These are phyloP conservation scores for Apiospora phragmitis DNA, from an alignment of 2,329 filamentous ascomycete species.

Conservation along the genomic window DNA sequence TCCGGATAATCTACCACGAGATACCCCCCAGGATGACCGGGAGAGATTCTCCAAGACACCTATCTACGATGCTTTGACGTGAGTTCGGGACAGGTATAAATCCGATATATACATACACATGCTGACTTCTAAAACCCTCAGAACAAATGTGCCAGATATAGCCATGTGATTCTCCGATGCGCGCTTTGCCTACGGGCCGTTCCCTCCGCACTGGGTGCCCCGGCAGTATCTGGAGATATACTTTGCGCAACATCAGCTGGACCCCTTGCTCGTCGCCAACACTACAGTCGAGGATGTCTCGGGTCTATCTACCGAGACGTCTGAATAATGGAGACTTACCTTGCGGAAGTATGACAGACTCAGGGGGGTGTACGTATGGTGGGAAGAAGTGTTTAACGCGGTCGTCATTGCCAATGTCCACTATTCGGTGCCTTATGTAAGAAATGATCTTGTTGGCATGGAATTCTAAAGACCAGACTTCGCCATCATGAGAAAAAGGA, in stretches of 20 bases:
- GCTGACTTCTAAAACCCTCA: constrained; percentile 15
- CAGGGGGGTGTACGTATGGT: constrained; percentile 50
- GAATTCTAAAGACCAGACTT: too few relatives aligned
- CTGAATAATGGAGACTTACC: constrained; percentile 46
- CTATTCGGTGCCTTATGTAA: constrained; percentile 47
- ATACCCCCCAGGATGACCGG: constrained; percentile 34
- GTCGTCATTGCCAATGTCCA: constrained; percentile 20
- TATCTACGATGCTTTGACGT: constrained; percentile 54
- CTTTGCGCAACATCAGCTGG: constrained; percentile 50
- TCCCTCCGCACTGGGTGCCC: constrained; percentile 55
- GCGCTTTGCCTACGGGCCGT: constrained; percentile 55
- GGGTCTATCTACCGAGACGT: constrained; percentile 22
- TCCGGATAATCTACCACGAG: constrained; percentile 37
- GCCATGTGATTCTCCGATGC: constrained; percentile 57
- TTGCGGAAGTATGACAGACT: constrained; percentile 46
- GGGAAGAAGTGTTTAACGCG: constrained; percentile 46
- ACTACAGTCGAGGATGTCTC: constrained; percentile 54
- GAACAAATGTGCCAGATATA: constrained; percentile 58
- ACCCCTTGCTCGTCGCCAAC: constrained; percentile 46
- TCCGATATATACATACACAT: too few relatives aligned
- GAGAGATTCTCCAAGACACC: constrained; percentile 50
- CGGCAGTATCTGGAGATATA: constrained; percentile 58
- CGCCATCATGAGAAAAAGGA: background rate
- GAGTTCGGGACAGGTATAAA: constrained; percentile 19
- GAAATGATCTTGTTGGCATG: constrained; percentile 14